phyloP scores from a whole-genome alignment of 192 early-diverging fungal genomes.

The Podila verticillata region DNA sequence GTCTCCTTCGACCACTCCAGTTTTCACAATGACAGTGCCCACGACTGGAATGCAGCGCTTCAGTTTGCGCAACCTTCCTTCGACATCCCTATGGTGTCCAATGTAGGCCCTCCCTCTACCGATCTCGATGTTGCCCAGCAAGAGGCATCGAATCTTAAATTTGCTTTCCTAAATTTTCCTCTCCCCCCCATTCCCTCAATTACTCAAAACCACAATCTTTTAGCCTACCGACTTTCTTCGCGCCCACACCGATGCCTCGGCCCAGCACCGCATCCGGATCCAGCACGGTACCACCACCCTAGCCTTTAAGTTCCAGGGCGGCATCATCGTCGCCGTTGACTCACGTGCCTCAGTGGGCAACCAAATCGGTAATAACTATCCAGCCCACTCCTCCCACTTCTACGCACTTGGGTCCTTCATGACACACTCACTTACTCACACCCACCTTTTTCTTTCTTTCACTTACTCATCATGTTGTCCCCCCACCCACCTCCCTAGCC shows the following conservation, averaged over 20 bases:
- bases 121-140: background rate
- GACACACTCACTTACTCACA: background rate
- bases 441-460: background rate
- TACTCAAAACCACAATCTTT: background rate
- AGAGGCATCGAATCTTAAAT: background rate
- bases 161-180: too few relatives aligned
- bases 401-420: background rate
- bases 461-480: too few relatives aligned
- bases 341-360: slow-evolving; percentile 95
- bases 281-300: slow-evolving; percentile 98
- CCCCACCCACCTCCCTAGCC: slow-evolving; percentile 60
- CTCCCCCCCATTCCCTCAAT: background rate
- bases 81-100: slow-evolving; percentile 63
- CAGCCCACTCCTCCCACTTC: background rate
- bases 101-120: slow-evolving; percentile 34
- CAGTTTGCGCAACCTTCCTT: slow-evolving; percentile 63
- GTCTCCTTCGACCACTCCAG: slow-evolving; percentile 16
- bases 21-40: slow-evolving; percentile 21
- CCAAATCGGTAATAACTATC: slow-evolving; percentile 74
- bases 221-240: slow-evolving; percentile 90
- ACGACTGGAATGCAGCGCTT: slow-evolving; percentile 58
- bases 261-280: slow-evolving; percentile 87
- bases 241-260: slow-evolving; percentile 80
- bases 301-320: slow-evolving; percentile 95
- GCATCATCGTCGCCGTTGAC: slow-evolving; percentile 96